Conservation (phyloP, 2,329 filamentous ascomycete genomes). For the Thielaviopsis ethacetica region DNA sequence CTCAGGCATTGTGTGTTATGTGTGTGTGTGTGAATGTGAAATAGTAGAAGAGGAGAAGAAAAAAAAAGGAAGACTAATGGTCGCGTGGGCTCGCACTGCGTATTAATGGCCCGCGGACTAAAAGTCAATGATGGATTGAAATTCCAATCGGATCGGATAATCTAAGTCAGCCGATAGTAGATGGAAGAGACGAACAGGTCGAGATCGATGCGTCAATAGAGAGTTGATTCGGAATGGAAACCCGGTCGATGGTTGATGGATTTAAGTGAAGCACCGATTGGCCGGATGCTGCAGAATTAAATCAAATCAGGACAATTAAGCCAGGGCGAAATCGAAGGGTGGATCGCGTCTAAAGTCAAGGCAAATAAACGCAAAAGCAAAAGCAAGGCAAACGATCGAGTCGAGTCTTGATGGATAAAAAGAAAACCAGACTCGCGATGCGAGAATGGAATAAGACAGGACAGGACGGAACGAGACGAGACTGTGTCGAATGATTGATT, state of each 20-base stretch:
- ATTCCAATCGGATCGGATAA: constrained; percentile 1
- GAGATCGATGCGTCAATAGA: constrained; percentile 12
- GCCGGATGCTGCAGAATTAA: not conserved
- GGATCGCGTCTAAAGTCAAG: constrained; percentile 7
- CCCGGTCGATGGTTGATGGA: not conserved
- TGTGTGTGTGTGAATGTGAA: constrained; percentile 24
- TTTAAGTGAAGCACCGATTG: not conserved
- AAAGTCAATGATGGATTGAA: constrained; percentile 9
- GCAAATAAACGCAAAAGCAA: constrained; percentile 3
- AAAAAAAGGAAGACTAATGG: constrained; percentile 13
- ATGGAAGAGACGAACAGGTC: constrained; percentile 15
- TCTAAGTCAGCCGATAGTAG: constrained; percentile 5
- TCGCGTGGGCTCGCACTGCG: constrained; percentile 16
- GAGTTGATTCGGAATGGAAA: not conserved
- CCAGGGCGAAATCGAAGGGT: not conserved
- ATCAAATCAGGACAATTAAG: not conserved
- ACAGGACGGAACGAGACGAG: not conserved
- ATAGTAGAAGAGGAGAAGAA: constrained; percentile 13
- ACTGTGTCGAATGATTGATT: too few relatives aligned
- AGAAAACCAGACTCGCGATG: constrained; percentile 7
- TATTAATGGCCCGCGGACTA: constrained; percentile 12
- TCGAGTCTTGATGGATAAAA: constrained; percentile 9
- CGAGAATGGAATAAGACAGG: not conserved
- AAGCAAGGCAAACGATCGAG: not conserved
- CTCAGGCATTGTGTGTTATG: constrained; percentile 62